phyloP scores from a whole-genome alignment of 2,329 filamentous ascomycete species.

The Botrytis pseudocinerea region DNA sequence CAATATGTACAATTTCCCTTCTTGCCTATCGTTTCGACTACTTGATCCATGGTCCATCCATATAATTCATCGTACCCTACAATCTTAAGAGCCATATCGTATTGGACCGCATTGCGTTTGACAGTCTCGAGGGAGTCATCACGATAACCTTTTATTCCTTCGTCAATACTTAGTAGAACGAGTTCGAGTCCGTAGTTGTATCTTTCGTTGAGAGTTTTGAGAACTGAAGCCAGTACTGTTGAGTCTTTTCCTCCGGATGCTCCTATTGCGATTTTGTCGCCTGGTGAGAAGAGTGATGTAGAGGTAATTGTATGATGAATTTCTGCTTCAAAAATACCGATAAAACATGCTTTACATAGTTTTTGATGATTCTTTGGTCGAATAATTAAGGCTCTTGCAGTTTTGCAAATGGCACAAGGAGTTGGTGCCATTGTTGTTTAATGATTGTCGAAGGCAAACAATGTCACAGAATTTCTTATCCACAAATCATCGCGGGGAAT shows the following conservation, averaged over 20 bases:
- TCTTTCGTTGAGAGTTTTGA: slow-evolving; percentile 91
- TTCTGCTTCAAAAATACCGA: slow-evolving; percentile 85
- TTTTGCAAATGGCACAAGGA: slow-evolving; percentile 73
- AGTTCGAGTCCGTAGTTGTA: slow-evolving; percentile 85
- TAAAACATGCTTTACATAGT: slow-evolving; percentile 87
- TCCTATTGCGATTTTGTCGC: slow-evolving; percentile 89
- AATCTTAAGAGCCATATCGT: slow-evolving; percentile 88
- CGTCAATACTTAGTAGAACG: slow-evolving; percentile 87
- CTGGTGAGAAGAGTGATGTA: slow-evolving; percentile 76
- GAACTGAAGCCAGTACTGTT: slow-evolving; percentile 88
- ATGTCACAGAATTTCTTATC: neutral
- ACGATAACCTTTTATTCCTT: slow-evolving; percentile 94
- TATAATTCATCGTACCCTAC: slow-evolving; percentile 93
- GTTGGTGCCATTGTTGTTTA: slow-evolving; percentile 64
- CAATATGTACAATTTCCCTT: slow-evolving; percentile 99
- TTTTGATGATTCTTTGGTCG: slow-evolving; percentile 94
- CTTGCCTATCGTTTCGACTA: slow-evolving; percentile 93
- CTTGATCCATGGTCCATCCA: slow-evolving; percentile 99
- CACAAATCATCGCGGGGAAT: slow-evolving; percentile 13
- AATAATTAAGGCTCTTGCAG: slow-evolving; percentile 80
- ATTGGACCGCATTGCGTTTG: slow-evolving; percentile 88
- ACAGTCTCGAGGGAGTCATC: slow-evolving; percentile 97
- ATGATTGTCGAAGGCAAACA: neutral
- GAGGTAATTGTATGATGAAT: slow-evolving; percentile 88
- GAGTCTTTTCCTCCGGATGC: slow-evolving; percentile 97